Percentiles rank a stretch among this genome's conserved stretches.
These are phyloP conservation scores for Kluyveromyces dobzhanskii DNA, from an alignment of 805 yeast genomes.

Conservation along the genomic window DNA sequence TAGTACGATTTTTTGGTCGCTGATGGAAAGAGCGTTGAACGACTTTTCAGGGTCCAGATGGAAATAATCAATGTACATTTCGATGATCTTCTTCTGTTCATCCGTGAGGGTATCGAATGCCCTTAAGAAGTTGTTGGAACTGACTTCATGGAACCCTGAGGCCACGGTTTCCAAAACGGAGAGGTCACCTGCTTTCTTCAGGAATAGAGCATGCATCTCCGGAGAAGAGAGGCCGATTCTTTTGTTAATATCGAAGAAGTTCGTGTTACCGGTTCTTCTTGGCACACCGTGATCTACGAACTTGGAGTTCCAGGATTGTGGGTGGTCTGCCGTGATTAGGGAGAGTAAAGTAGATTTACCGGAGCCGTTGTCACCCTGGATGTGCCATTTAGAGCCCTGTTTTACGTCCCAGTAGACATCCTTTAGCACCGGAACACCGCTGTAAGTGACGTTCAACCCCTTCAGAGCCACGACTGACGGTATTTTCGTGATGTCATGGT, in stretches of 20 bases:
- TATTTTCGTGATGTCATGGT: slow-evolving; percentile 9
- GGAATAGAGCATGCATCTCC: slow-evolving; percentile 84
- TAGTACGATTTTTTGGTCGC: slow-evolving; percentile 70
- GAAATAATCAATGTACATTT: slow-evolving; percentile 41
- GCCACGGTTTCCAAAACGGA: slow-evolving; percentile 50
- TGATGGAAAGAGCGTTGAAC: slow-evolving; percentile 51
- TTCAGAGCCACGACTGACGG: slow-evolving; percentile 42
- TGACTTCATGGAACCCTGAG: slow-evolving; percentile 69
- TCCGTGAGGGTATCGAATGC: slow-evolving; percentile 32
- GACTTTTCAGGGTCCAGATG: slow-evolving; percentile 28
- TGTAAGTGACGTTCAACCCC: slow-evolving; percentile 57
- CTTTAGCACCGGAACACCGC: slow-evolving; percentile 49
- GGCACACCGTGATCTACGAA: slow-evolving; percentile 54
- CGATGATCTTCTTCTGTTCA: slow-evolving; percentile 28
- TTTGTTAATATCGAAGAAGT: slow-evolving; percentile 70
- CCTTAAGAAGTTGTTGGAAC: slow-evolving; percentile 39
- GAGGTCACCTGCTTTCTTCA: slow-evolving; percentile 34
- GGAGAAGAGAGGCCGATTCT: slow-evolving; percentile 86
- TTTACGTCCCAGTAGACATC: slow-evolving; percentile 59
- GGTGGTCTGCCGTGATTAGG: slow-evolving; percentile 87
- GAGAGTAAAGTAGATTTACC: slow-evolving; percentile 89
- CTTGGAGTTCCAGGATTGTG: slow-evolving; percentile 83
- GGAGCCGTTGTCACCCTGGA: slow-evolving; percentile 83
- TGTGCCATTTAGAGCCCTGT: slow-evolving; percentile 78
- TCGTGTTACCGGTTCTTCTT: slow-evolving; percentile 65